Conservation (phyloP, 73 alveolate genomes). For the Tetrahymena borealis region DNA sequence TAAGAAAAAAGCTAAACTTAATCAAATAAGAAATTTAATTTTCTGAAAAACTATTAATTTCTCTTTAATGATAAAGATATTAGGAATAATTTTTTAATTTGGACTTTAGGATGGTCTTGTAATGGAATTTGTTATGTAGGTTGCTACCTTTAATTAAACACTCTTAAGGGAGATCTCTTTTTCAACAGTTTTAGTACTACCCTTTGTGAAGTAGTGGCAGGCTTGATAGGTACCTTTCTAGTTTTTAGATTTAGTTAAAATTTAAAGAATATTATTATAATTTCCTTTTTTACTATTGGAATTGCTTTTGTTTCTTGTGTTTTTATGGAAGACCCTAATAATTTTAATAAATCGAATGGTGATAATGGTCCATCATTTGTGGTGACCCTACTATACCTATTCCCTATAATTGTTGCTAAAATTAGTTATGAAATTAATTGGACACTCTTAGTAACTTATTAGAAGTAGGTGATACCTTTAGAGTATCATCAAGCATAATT, state of each 20-base stretch:
- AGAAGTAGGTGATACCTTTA: neutral
- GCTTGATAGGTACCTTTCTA: neutral
- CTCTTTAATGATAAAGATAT: neutral
- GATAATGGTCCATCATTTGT: too few species aligned
- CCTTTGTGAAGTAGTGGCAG: neutral
- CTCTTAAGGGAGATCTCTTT: neutral
- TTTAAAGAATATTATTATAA: too few species aligned
- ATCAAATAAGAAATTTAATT: neutral
- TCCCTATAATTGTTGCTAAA: neutral
- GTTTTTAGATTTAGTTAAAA: neutral
- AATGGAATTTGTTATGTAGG: neutral
- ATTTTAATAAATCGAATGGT: too few species aligned
- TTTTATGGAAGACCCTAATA: neutral
- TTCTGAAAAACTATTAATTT: too few species aligned
- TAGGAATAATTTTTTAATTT: neutral
- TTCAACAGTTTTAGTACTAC: neutral
- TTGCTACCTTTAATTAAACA: too few species aligned
- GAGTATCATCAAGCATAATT: neutral
- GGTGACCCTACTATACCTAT: too few species aligned
- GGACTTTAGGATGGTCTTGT: neutral
- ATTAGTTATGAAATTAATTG: neutral
- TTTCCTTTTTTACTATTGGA: neutral
- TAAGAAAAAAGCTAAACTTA: too few species aligned
- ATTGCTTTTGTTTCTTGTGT: neutral
- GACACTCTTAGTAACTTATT: neutral